Evolutionary conservation across 495 filamentous ascomycete species (phyloP).

Genomic region (Delitschia confertaspora): DNA sequence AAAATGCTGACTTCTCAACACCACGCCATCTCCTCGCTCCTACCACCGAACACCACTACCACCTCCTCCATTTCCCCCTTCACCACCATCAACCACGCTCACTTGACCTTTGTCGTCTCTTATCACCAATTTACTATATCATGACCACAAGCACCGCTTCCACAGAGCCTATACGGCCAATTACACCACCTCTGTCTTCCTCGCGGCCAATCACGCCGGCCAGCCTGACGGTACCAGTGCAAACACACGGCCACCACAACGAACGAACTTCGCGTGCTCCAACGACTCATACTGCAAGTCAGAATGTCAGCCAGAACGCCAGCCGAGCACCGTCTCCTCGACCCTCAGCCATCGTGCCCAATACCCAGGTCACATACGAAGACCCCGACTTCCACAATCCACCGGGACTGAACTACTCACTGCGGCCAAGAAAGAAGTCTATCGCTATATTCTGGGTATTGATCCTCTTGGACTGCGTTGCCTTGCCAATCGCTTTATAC

Average conservation of each 20-base stretch:
- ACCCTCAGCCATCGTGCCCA: constrained; percentile 10
- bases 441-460: constrained; percentile 53
- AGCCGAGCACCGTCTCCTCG: constrained; percentile 10
- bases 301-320: constrained; percentile 6
- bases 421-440: constrained; percentile 45
- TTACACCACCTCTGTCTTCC: not conserved
- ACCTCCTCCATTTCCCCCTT: no score
- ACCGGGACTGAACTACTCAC: constrained; percentile 49
- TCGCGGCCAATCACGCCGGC: not conserved
- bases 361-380: constrained; percentile 24
- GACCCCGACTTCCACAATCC: constrained; percentile 36
- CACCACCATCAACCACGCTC: no score
- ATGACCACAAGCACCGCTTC: constrained; percentile 15
- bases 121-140: no score
- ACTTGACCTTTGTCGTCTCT: no score
- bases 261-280: not conserved
- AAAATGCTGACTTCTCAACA: no score
- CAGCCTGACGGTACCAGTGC: not conserved
- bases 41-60: no score
- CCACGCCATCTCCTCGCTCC: no score
- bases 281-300: not conserved
- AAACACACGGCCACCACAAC: constrained; percentile 1
- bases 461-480: constrained; percentile 46
- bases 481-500: constrained; percentile 49
- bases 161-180: constrained; percentile 14